phyloP scores from a whole-genome alignment of 352 stramenopile species.

The Pythium plurisporium region DNA sequence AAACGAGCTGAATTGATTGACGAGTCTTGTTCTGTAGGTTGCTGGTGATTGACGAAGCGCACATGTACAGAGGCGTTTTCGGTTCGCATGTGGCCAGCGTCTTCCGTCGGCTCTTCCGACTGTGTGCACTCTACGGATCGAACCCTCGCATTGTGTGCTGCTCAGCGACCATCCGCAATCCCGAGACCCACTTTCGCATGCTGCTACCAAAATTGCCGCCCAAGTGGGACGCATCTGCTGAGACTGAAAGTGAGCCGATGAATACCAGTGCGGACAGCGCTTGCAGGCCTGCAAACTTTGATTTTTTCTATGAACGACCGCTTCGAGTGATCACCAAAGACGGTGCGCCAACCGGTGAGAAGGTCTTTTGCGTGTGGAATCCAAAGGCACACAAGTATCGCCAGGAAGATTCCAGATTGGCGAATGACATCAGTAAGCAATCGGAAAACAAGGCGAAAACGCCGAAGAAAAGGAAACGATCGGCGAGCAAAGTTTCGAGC shows the following conservation, averaged over 20 bases:
- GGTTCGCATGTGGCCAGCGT: constrained; percentile 83
- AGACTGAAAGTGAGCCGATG: not conserved
- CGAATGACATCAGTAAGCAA: not conserved
- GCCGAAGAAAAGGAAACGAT: constrained; percentile 2
- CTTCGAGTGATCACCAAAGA: constrained; percentile 83
- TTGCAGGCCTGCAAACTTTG: constrained; percentile 33
- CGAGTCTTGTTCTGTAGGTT: constrained; percentile 36
- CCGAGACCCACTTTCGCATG: constrained; percentile 87
- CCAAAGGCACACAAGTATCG: constrained; percentile 43
- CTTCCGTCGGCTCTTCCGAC: constrained; percentile 86
- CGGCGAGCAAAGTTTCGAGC: too few species aligned
- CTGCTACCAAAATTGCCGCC: constrained; percentile 78
- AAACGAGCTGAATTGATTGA: constrained; percentile 8
- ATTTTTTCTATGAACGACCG: constrained; percentile 57
- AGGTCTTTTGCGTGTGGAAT: constrained; percentile 96
- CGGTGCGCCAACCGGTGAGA: constrained; percentile 87
- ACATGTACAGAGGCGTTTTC: constrained; percentile 94
- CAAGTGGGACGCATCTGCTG: not conserved
- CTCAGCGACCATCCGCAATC: constrained; percentile 95
- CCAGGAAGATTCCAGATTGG: too few species aligned
- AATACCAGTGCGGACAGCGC: too few species aligned
- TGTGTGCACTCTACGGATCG: constrained; percentile 80
- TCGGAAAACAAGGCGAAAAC: not conserved
- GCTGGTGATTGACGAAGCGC: constrained; percentile 84
- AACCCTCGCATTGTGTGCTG: constrained; percentile 91